Base-by-base conservation (phyloP, 345 rosid species). In the Brassica carinata region DNA sequence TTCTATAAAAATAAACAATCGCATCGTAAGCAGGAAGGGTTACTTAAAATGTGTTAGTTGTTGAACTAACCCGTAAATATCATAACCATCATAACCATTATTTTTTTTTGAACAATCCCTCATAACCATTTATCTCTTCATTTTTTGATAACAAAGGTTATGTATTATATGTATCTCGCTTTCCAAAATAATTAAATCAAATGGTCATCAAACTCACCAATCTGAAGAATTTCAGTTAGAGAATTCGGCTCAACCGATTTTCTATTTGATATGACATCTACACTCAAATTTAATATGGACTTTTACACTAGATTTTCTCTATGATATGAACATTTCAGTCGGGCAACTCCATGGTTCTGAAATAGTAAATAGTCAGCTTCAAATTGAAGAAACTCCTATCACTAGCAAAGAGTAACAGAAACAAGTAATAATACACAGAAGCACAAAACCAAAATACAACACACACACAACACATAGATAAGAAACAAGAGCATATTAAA, bases 151-250 rank as follows among this genome's bases (percentile, higher is more conserved):
- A n/a, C 71, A 13, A 69, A 61, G 19, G 55, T 33, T 33, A 8
- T 31, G 40, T 19, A 23, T 23, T 23, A 23, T 23, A 53, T 14
- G 15, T 14, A 48, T 48, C 17, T 6, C 26, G 27, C 66, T 45
- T 53, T 63, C 67, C 61, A 36, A 45, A 68, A 80, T n/a, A 53
- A 67, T n/a, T 63, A 53, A 55, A 55, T 55, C 9, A 62, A 80
- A 74, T 63, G 61, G 17, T 18, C 61, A 81, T 72, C 83, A 75
- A 81, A 81, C 80, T 75, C 80, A 81, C 80, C 80, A 75, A 75
- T 69, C 72, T 71, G 48, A 75, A 69, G 67, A 80, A 69, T 51
- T 75, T 80, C 72, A 36, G 79, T 75, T 74, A 68, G 76, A 53
- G 76, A 69, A 75, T 79, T 63, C 72, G 63, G 76, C 75, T 36